Base-by-base conservation (phyloP, 2,329 filamentous ascomycete species). In the Dactylonectria estremocensis region DNA sequence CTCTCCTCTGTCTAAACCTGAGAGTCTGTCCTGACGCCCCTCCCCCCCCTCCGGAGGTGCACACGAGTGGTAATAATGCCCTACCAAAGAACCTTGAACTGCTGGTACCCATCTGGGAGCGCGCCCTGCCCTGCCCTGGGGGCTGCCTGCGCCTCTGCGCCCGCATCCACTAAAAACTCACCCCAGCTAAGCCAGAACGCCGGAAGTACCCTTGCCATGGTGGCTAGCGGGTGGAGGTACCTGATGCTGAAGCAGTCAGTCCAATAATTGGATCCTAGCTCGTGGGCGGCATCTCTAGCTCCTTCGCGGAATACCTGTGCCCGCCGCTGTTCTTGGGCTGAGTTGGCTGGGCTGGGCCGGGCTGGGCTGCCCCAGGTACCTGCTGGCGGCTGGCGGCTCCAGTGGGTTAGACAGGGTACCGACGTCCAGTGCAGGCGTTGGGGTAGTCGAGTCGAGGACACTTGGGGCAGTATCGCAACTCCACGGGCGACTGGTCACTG, bases 191-290 rank as follows among this genome's bases (percentile, higher is more conserved):
- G 35, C 53, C 24, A 28, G 24, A 28, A 28, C 24, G 24, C 24
- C 33, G 45, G 35, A 66, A 53, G 63, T 66, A 66, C 57, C 63
- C 63, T 7, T 57, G 57, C 57, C 63, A 59, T 57, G 43, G 52
- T 66, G 57, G 57, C 57, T 57, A 66, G 63, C 63, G 57, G 45
- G 63, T 61, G 57, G 63, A 66, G 63, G 63, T 66, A 66, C 63
- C 63, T 66, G 63, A 66, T 61, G 57, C 63, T 66, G 63, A 66
- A 66, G 63, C 63, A 66, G 22, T 40, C 52, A 66, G 22, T 40
- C 57, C 57, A 66, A 66, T 66, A 28, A 7, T 28, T 28, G 52
- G 57, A 53, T 46, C 57, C 63, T 56, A 61, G 63, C 37, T 7
- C 24, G 24, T 28, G 63, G 63, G 57, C 45, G 63, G 35, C 28